Evolutionary conservation across 2,329 filamentous ascomycete genomes (phyloP).

Genomic region (Albifimbria verrucaria): DNA sequence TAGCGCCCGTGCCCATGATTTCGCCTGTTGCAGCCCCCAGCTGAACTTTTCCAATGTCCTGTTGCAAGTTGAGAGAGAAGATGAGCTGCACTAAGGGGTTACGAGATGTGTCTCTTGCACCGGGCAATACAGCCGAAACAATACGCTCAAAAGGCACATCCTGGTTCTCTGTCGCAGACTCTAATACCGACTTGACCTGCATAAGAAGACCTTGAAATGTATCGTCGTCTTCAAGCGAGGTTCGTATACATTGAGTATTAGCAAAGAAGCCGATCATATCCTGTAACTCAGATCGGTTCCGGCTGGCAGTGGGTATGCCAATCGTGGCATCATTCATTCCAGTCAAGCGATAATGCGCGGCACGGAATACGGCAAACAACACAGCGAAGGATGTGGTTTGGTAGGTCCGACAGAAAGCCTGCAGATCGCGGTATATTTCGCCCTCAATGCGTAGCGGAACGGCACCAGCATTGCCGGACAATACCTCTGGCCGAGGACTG

Average conservation of each 20-base stretch:
- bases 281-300: constrained; percentile 7
- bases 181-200: constrained; percentile 7
- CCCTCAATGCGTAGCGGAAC: constrained; percentile 2
- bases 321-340: constrained; percentile 9
- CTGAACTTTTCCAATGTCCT: neutral
- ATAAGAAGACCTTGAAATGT: constrained; percentile 9
- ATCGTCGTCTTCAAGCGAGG: constrained; percentile 2
- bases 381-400: constrained; percentile 3
- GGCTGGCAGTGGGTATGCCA: constrained; percentile 9
- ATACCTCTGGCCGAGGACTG: neutral
- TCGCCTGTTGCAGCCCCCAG: constrained; percentile 10
- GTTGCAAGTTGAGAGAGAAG: constrained; percentile 8
- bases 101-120: constrained; percentile 4
- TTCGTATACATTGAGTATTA: constrained; percentile 12
- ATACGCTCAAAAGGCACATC: constrained; percentile 14
- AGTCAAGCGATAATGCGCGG: constrained; percentile 13
- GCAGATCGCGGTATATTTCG: neutral
- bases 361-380: constrained; percentile 11
- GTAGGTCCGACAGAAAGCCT: constrained; percentile 4
- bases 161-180: constrained; percentile 11
- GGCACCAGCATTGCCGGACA: constrained; percentile 1
- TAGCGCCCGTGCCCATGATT: constrained; percentile 1
- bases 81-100: constrained; percentile 10
- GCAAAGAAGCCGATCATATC: constrained; percentile 15
- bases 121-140: constrained; percentile 4